Evolutionary conservation across 1,139 yeast species (phyloP).

Genomic region (Kodamaea plutei): DNA sequence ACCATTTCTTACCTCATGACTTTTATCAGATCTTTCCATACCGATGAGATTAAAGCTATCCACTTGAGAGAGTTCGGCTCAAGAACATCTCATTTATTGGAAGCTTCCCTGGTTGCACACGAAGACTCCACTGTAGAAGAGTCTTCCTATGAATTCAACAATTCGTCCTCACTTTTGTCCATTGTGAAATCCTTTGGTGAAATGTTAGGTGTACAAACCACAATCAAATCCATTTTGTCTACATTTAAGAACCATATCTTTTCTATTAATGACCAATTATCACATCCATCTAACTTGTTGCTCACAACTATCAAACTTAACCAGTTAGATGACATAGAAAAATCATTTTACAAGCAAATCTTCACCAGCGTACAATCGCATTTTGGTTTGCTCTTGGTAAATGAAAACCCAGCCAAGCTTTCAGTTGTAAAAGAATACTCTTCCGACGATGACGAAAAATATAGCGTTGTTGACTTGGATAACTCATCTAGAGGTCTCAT

Average conservation of each 20-base stretch:
- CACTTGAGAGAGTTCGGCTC: constrained; percentile 59
- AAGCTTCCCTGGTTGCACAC: constrained; percentile 43
- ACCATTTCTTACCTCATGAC: constrained; percentile 32
- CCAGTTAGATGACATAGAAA: constrained; percentile 18
- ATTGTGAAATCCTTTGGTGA: constrained; percentile 53
- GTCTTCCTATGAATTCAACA: constrained; percentile 24
- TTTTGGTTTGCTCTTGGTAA: constrained; percentile 29
- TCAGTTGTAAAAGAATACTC: constrained; percentile 8
- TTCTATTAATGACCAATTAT: constrained; percentile 29
- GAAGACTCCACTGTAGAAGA: constrained; percentile 10
- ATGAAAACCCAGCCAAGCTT: constrained; percentile 12
- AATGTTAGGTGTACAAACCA: constrained; percentile 44
- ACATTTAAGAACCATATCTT: constrained; percentile 32
- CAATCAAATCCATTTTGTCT: constrained; percentile 52
- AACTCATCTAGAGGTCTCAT: constrained; percentile 13
- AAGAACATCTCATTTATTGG: constrained; percentile 64
- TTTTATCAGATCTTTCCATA: constrained; percentile 21
- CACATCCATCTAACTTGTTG: constrained; percentile 23
- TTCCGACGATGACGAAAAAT: constrained; percentile 11
- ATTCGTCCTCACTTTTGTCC: constrained; percentile 46
- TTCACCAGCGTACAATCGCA: constrained; percentile 25
- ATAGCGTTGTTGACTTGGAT: constrained; percentile 8
- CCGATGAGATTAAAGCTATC: constrained; percentile 46
- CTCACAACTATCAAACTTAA: constrained; percentile 22
- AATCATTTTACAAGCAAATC: constrained; percentile 23